Evolutionary conservation across 2,329 filamentous ascomycete species (phyloP).

Genomic region (Paradendryphiella salina): DNA sequence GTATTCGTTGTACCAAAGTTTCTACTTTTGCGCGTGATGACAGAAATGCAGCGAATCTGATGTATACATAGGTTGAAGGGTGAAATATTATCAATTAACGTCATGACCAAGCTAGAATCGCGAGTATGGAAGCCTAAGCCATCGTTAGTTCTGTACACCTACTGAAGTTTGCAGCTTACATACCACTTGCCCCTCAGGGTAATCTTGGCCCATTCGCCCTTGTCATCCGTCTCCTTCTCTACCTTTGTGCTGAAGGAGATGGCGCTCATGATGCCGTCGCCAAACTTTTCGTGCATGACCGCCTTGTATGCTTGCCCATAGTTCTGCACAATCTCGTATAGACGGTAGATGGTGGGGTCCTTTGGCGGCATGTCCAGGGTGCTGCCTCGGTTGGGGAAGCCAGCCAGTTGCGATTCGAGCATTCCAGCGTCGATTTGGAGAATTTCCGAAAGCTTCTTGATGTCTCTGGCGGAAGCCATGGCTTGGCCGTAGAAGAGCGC

Average conservation of each 20-base stretch:
- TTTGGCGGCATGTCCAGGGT: constrained; percentile 80
- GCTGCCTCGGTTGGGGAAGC: constrained; percentile 79
- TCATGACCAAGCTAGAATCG: constrained; percentile 47
- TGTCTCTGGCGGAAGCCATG: constrained; percentile 70
- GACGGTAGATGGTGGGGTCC: constrained; percentile 83
- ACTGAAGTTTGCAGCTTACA: constrained; percentile 11
- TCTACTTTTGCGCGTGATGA: too few relatives aligned
- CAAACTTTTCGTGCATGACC: constrained; percentile 86
- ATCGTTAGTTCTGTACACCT: constrained; percentile 13
- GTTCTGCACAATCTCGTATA: constrained; percentile 95
- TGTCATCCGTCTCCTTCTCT: constrained; percentile 87
- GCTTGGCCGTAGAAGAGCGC: constrained; percentile 91
- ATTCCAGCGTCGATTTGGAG: constrained; percentile 62
- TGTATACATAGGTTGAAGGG: too few relatives aligned
- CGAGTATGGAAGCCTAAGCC: constrained; percentile 53
- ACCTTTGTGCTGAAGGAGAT: constrained; percentile 89
- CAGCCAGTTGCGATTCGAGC: constrained; percentile 66
- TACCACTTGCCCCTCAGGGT: constrained; percentile 83
- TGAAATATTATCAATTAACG: background rate
- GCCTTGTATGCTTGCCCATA: constrained; percentile 97
- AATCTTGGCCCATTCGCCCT: constrained; percentile 84
- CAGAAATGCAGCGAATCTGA: background rate
- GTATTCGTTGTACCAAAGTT: too few relatives aligned
- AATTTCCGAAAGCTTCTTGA: constrained; percentile 66
- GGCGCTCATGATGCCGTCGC: constrained; percentile 89